Evolutionary conservation across 768 basidiomycete genomes (phyloP).

Genomic region (Mycena alexandri): DNA sequence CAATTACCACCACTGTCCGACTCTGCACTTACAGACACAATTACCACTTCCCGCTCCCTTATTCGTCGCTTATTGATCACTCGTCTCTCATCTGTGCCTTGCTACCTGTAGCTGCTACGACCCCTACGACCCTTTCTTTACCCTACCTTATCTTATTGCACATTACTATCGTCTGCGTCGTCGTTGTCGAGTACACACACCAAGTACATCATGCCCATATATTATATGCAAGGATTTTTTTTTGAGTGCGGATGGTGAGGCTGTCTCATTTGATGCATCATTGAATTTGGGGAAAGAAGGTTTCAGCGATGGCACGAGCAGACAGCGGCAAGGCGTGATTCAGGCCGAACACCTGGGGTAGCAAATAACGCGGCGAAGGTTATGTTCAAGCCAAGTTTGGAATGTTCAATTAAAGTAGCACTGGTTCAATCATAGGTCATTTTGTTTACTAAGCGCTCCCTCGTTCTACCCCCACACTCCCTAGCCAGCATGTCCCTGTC

Average conservation of each 20-base stretch:
- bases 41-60: constrained; percentile 14
- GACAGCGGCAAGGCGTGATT: too few species aligned
- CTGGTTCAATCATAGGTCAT: neutral
- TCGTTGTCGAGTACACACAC: too few species aligned
- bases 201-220: constrained; percentile 14
- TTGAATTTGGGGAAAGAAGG: too few species aligned
- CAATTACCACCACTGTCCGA: neutral
- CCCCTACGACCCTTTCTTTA: too few species aligned
- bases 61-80: constrained; percentile 36
- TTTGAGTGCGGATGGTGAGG: too few species aligned
- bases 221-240: constrained; percentile 1
- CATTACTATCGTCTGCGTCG: constrained; percentile 22
- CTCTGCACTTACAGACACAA: constrained; percentile 9
- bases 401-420: neutral
- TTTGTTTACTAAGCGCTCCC: neutral
- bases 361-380: too few species aligned
- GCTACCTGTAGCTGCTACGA: constrained; percentile 4
- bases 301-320: too few species aligned
- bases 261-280: too few species aligned
- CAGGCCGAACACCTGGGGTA: too few species aligned
- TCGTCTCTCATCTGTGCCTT: too few species aligned
- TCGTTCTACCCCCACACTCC: constrained; percentile 23
- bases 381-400: neutral
- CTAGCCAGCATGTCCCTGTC: constrained; percentile 65
- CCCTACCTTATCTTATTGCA: constrained; percentile 25